Percentiles rank a stretch among this genome's conserved stretches.
Conservation (phyloP, 352 stramenopile genomes). For the Elongisporangium prolatum region DNA sequence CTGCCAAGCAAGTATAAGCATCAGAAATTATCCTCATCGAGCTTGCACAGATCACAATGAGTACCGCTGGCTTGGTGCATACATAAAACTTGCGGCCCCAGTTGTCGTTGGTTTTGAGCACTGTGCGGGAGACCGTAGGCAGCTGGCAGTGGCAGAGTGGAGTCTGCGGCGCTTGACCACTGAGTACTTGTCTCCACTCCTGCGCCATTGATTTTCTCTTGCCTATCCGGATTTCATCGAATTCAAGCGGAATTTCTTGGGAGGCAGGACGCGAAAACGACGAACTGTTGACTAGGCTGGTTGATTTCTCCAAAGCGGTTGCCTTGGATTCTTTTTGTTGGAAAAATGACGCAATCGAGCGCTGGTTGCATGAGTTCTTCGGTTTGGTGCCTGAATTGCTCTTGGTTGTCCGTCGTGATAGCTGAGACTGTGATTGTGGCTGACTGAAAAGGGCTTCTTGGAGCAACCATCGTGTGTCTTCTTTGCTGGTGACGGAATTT, state of each 20-base stretch:
- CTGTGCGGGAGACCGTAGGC: constrained; percentile 65
- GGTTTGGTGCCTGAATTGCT: background rate
- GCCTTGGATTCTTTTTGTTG: background rate
- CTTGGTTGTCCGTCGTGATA: background rate
- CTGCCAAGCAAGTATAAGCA: constrained; percentile 17
- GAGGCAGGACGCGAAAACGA: background rate
- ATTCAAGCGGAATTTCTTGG: background rate
- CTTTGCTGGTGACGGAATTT: background rate
- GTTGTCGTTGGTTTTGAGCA: constrained; percentile 79
- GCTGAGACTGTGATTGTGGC: background rate
- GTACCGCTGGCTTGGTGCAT: constrained; percentile 77
- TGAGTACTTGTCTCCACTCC: constrained; percentile 71
- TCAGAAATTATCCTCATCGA: constrained; percentile 5
- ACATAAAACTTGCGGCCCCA: constrained; percentile 85
- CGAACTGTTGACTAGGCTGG: background rate
- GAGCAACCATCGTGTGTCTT: constrained; percentile 1
- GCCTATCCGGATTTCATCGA: background rate
- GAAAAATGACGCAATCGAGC: background rate
- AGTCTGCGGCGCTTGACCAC: constrained; percentile 45
- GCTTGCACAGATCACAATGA: no score
- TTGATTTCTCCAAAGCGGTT: background rate
- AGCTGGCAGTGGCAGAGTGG: constrained; percentile 64
- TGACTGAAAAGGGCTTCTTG: background rate
- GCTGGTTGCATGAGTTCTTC: background rate
- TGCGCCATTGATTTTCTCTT: constrained; percentile 27